Percentiles rank a stretch among this genome's conserved stretches.
Evolutionary conservation across 371 early-diverging fungal species (phyloP).

Genomic region (Phascolomyces articulosus): DNA sequence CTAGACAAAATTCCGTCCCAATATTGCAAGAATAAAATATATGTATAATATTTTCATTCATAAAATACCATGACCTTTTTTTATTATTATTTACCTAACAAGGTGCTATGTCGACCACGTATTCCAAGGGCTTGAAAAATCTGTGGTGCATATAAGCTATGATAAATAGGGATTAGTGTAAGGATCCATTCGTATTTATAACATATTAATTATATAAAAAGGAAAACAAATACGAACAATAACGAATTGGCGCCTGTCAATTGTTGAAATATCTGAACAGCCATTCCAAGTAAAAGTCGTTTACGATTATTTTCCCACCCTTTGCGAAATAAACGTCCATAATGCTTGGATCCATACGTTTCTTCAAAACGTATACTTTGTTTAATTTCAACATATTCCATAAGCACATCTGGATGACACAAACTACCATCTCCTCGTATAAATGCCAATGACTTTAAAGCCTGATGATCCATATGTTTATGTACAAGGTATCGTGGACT

Average conservation of each 20-base stretch:
- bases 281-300: conserved; percentile 71
- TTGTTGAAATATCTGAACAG: conserved; percentile 77
- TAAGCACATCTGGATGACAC: conserved; percentile 40
- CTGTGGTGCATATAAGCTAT: conserved; percentile 66
- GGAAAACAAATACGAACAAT: conserved; percentile 71
- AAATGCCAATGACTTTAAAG: conserved; percentile 51
- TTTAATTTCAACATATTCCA: conserved; percentile 75
- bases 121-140: conserved; percentile 72
- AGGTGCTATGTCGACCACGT: conserved; percentile 43
- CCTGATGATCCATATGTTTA: conserved; percentile 55
- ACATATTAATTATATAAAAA: neutral
- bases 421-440: conserved; percentile 47
- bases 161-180: neutral
- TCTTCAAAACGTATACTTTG: conserved; percentile 74
- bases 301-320: conserved; percentile 54
- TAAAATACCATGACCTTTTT: neutral
- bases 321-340: conserved; percentile 63
- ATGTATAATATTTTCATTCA: too few species aligned
- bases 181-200: too few species aligned
- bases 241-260: conserved; percentile 77
- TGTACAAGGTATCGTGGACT: conserved; percentile 71
- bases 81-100: conserved; percentile 41
- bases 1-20: too few species aligned
- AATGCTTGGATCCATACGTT: conserved; percentile 61
- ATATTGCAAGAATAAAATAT: too few species aligned